Percentiles rank a stretch among this genome's conserved stretches.
Conservation (phyloP, 208 protist genomes). For the Tritrichomonas foetus region DNA sequence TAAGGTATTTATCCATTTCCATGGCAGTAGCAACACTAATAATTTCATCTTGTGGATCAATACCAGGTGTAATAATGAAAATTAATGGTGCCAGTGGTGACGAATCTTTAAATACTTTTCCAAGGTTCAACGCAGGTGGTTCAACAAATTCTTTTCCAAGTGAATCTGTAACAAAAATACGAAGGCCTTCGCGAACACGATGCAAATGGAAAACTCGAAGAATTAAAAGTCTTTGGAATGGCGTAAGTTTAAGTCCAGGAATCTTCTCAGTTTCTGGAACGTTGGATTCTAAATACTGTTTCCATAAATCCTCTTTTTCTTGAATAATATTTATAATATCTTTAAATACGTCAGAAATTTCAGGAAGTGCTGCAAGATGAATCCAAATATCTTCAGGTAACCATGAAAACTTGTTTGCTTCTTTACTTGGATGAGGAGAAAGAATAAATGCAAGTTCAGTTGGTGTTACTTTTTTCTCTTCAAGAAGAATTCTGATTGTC, state of each 20-base stretch:
- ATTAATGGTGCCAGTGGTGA: slow-evolving; percentile 86
- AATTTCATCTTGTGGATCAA: slow-evolving; percentile 72
- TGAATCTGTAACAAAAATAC: slow-evolving; percentile 22
- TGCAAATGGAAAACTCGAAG: slow-evolving; percentile 86
- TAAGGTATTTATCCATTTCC: slow-evolving; percentile 79
- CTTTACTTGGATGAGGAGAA: neutral
- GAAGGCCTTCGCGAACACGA: slow-evolving; percentile 80
- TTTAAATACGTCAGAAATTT: neutral
- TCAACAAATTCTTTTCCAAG: slow-evolving; percentile 9
- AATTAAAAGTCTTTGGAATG: slow-evolving; percentile 83
- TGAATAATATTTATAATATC: neutral
- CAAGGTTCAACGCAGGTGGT: slow-evolving; percentile 68
- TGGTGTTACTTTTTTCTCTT: slow-evolving; percentile 56
- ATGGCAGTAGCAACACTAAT: slow-evolving; percentile 69
- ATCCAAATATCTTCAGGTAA: neutral
- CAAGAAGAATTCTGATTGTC: slow-evolving; percentile 43
- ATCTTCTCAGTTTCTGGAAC: neutral
- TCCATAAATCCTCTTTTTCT: neutral
- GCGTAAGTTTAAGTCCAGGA: neutral
- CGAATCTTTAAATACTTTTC: slow-evolving; percentile 83
- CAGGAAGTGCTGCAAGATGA: neutral
- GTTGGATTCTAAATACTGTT: neutral
- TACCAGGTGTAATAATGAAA: slow-evolving; percentile 96
- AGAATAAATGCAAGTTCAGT: slow-evolving; percentile 57
- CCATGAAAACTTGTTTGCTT: slow-evolving; percentile 62